These are phyloP conservation scores for Teratosphaeria pseudoeucalypti DNA, from an alignment of 2,329 filamentous ascomycete species.

Conservation along the genomic window DNA sequence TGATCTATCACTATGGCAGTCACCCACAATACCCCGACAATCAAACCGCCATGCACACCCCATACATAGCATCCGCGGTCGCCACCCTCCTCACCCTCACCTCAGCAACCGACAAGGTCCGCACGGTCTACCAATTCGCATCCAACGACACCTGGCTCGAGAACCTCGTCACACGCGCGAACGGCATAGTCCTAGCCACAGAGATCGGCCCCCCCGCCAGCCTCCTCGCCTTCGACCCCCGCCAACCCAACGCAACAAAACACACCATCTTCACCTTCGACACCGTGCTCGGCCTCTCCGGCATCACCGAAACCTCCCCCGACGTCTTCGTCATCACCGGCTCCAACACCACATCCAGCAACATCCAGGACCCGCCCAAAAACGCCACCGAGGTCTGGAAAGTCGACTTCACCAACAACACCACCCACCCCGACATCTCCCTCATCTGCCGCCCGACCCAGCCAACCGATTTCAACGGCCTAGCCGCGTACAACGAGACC, in stretches of 20 bases:
- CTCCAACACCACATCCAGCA: not conserved
- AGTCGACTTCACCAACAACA: not conserved
- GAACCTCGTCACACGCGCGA: not conserved
- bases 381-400: not conserved
- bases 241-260: not conserved
- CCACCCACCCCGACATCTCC: not conserved
- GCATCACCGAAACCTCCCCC: not conserved
- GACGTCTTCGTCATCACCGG: not conserved
- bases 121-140: not conserved
- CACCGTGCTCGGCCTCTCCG: not conserved
- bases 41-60: not conserved
- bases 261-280: not conserved
- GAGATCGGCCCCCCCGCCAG: not conserved
- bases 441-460: not conserved
- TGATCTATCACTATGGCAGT: not conserved
- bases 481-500: not conserved
- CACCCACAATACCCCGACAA: not conserved
- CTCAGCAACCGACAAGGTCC: not conserved
- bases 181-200: not conserved
- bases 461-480: not conserved
- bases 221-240: not conserved
- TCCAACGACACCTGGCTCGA: not conserved
- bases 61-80: not conserved
- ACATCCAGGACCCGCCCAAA: not conserved
- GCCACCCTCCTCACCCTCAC: not conserved